Evolutionary conservation across 129 eudicot genomes (phyloP), one percentile per base, ranked within the genome.

Genomic region (Saposhnikovia divaricata): DNA sequence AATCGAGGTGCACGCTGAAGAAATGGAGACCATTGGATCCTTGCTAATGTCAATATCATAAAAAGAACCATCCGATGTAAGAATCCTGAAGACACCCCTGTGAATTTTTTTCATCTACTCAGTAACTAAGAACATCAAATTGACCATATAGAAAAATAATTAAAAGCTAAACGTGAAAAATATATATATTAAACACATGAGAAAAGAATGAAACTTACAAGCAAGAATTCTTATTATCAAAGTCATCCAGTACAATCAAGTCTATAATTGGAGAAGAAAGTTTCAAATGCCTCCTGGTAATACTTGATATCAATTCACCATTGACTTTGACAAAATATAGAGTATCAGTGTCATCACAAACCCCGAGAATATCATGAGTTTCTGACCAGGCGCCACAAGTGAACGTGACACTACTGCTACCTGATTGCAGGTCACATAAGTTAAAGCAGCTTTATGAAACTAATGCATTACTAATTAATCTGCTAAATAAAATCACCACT

Each of bases 341-440:
- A 59, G 90, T 85, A 82, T 90, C 88, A 14, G 86, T 77, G 65
- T 85, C 89, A 84, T 95, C 99, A 86, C 83, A 73, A 81, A 95
- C 88, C 39, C 97, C 97, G 65, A 95, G 87, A 84, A 90, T 85
- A 78, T 84, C 97, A 82, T 95, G 99, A 79, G 91, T 84, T 82
- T 95, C 99, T 79, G 96, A 95, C 99, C 97, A 95, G 77, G 85
- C 80, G 77, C 99, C 99, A 83, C 81, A 88, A 39, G 81, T 75
- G 81, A 90, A 89, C 13, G 87, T 86, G 73, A 79, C 81, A 77
- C 77, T 79, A 68, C 69, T 75, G 79, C 83, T 81, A 85, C 92
- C 98, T 94, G 85, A 80, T 57, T 46, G 81, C 77, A 82, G 83
- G 82, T 23, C 57, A 71, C 53, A 76, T 25, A 77, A 68, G 68